A percentile compares a stretch with the other conserved stretches of the same genome.
Conservation (phyloP, 2,329 filamentous ascomycete genomes). For the Volutella citrinella region DNA sequence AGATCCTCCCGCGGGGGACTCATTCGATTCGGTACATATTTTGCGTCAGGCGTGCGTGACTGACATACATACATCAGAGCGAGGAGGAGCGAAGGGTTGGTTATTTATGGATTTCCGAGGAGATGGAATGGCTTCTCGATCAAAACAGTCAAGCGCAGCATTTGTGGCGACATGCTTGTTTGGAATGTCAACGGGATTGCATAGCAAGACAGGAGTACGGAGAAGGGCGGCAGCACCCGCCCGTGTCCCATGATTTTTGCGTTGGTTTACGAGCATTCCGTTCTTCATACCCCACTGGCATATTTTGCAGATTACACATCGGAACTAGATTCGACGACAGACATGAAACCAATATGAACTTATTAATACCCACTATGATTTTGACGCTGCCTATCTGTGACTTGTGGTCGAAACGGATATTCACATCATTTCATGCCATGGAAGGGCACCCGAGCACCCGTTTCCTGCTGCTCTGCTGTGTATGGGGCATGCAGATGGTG, state of each 20-base stretch:
- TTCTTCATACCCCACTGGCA: constrained; percentile 27
- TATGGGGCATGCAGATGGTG: no score
- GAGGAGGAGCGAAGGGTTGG: constrained; percentile 11
- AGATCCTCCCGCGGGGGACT: constrained; percentile 11
- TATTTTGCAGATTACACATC: no score
- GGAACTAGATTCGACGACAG: constrained; percentile 25
- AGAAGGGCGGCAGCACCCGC: constrained; percentile 17
- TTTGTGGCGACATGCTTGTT: constrained; percentile 25
- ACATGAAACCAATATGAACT: constrained; percentile 20
- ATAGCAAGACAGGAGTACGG: constrained; percentile 28
- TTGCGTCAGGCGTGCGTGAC: constrained; percentile 20
- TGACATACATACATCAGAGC: no score
- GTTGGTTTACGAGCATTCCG: constrained; percentile 26
- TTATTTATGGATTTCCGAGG: constrained; percentile 17
- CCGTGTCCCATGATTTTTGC: constrained; percentile 18
- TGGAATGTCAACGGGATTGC: constrained; percentile 31
- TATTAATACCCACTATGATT: constrained; percentile 18
- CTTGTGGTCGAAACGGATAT: no score
- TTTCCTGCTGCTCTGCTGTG: no score
- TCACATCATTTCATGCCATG: no score
- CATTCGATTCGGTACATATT: constrained; percentile 24
- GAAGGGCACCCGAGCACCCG: no score
- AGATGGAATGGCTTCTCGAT: constrained; percentile 14
- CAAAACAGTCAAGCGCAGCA: constrained; percentile 21
- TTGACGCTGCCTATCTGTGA: no score